phyloP scores from a whole-genome alignment of 805 yeast species.

The Pichia deserticola region DNA sequence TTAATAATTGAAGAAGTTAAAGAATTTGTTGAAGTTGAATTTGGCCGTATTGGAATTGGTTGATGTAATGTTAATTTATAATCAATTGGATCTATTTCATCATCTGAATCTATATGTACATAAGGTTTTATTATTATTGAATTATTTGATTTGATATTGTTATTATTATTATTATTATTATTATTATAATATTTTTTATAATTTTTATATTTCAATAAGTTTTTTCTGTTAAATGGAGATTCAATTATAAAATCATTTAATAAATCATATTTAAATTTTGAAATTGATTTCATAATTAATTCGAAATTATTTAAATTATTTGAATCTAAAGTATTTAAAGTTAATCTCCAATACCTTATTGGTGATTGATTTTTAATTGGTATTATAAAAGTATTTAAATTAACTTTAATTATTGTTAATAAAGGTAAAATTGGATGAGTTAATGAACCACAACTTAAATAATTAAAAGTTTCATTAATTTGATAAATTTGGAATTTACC shows the following conservation, averaged over 20 bases:
- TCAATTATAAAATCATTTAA: constrained; percentile 1
- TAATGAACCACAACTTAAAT: constrained; percentile 59
- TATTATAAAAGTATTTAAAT: constrained; percentile 43
- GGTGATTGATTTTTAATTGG: constrained; percentile 75
- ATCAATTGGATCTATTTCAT: neutral
- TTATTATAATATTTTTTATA: no score
- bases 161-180: no score
- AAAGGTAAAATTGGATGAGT: constrained; percentile 70
- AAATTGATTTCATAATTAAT: constrained; percentile 12
- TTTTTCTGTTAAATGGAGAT: constrained; percentile 5
- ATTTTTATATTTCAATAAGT: no score
- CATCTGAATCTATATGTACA: constrained; percentile 1
- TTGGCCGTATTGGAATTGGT: constrained; percentile 7
- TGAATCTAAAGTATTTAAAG: constrained; percentile 29
- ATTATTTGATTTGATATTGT: no score
- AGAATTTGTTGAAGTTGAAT: constrained; percentile 2
- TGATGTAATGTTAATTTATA: constrained; percentile 1
- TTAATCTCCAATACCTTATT: constrained; percentile 63
- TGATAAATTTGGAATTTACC: constrained; percentile 56
- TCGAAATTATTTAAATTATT: constrained; percentile 26
- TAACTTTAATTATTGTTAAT: constrained; percentile 47
- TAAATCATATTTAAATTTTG: constrained; percentile 13
- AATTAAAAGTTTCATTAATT: constrained; percentile 39
- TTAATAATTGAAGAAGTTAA: constrained; percentile 7
- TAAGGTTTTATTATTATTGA: constrained; percentile 1